Evolutionary conservation across 2,329 filamentous ascomycete species (phyloP).

Genomic region (Myriosclerotinia curreyana): DNA sequence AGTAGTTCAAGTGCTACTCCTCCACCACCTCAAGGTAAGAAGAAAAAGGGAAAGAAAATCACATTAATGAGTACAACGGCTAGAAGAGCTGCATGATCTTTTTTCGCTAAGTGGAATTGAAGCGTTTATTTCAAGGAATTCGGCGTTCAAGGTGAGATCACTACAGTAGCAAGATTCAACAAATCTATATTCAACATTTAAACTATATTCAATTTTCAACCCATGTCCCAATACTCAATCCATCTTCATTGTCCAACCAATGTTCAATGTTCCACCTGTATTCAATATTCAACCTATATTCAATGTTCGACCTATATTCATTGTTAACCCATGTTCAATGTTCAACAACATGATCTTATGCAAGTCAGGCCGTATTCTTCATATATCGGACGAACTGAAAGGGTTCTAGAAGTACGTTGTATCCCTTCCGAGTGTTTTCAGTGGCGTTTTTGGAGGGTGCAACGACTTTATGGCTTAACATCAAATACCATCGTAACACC

Average conservation of each 20-base stretch:
- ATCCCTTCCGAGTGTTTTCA: background rate
- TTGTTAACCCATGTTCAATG: constrained; percentile 1
- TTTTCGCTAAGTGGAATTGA: background rate
- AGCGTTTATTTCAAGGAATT: constrained; percentile 14
- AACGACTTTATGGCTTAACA: background rate
- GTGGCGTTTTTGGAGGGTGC: constrained; percentile 4
- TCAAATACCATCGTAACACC: constrained; percentile 8
- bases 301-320: constrained; percentile 13
- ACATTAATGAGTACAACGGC: constrained; percentile 64
- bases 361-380: constrained; percentile 8
- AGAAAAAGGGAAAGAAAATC: constrained; percentile 71
- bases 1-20: constrained; percentile 22
- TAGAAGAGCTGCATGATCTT: constrained; percentile 41
- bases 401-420: background rate
- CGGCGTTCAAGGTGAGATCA: constrained; percentile 16
- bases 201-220: constrained; percentile 10
- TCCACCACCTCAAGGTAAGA: constrained; percentile 43
- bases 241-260: constrained; percentile 3
- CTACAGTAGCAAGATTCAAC: constrained; percentile 13
- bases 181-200: constrained; percentile 5
- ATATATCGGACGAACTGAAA: background rate
- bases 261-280: constrained; percentile 15
- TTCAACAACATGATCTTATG: constrained; percentile 21
- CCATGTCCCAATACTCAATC: constrained; percentile 14
- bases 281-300: constrained; percentile 8